phyloP scores from a whole-genome alignment of 768 basidiomycete species.

The Suillus tomentosus region DNA sequence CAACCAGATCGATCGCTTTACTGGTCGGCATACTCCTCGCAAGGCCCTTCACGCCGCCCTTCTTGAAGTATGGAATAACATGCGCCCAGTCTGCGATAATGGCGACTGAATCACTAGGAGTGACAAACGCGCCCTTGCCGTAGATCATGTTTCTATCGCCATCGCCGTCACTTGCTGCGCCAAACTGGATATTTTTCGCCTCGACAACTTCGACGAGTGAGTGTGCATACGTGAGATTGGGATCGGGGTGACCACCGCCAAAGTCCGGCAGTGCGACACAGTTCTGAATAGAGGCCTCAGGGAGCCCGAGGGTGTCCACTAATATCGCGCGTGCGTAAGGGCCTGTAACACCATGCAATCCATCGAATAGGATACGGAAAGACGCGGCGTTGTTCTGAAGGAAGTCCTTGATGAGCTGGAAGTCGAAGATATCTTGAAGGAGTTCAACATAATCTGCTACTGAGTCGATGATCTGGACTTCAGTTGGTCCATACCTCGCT shows the following conservation, averaged over 20 bases:
- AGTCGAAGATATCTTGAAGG: constrained; percentile 91
- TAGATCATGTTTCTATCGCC: constrained; percentile 99
- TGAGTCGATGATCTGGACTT: constrained; percentile 92
- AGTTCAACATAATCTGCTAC: constrained; percentile 86
- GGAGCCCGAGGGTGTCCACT: constrained; percentile 78
- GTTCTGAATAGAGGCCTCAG: constrained; percentile 84
- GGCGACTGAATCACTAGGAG: constrained; percentile 95
- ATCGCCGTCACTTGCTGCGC: constrained; percentile 96
- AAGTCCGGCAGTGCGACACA: constrained; percentile 92
- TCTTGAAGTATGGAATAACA: constrained; percentile 87
- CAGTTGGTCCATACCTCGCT: constrained; percentile 75
- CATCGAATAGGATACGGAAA: constrained; percentile 92
- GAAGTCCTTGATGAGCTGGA: constrained; percentile 88
- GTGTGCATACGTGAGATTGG: constrained; percentile 97
- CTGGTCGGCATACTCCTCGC: constrained; percentile 98
- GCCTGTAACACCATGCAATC: constrained; percentile 94
- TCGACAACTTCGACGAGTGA: constrained; percentile 92
- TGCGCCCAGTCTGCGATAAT: constrained; percentile 98
- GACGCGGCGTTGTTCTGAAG: constrained; percentile 65
- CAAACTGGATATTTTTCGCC: constrained; percentile 81
- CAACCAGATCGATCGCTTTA: constrained; percentile 95
- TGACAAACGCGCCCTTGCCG: constrained; percentile 96
- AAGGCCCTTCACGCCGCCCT: constrained; percentile 88
- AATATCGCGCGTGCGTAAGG: constrained; percentile 93
- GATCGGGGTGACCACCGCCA: constrained; percentile 97